Base-by-base conservation (phyloP, 306 rosid species). In the Quercus alba region DNA sequence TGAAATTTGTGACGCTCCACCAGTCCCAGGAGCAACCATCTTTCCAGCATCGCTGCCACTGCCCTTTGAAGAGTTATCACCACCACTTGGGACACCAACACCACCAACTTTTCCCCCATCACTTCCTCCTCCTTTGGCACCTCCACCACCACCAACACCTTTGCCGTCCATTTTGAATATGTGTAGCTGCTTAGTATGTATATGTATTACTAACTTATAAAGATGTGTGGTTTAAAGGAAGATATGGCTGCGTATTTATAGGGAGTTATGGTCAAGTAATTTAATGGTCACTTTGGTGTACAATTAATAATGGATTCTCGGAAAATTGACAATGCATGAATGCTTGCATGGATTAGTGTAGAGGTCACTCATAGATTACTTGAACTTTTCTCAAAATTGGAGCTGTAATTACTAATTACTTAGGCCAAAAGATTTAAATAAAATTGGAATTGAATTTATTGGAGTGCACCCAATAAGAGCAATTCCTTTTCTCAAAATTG, bases 1-100 rank as follows among this genome's bases (percentile, higher is more conserved):
- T 25, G 46, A 72, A 18, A 72, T 72, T 13, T 72, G 25, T 7
- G 75, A 19, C 1, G 20, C 58, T 14, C 75, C 75, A 21, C 62
- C 75, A 72, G 41, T 72, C 6, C 75, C 59, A 49, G 62, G 59
- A 25, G 62, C 62, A 23, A 72, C 75, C 44, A 72, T 72, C 75
- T 21, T 72, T 8, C 59, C 61, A n/a, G 21, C 0, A 14, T 3
- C 54, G 4, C 59, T 4, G 5, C 11, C 54, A 4, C 75, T 11
- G 12, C 59, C 73, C 20, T 69, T 69, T 0, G 51, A 30, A 0
- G 54, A 35, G 28, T 23, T 3, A 25, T 18, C 23, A 6, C 68
- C 68, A 57, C 63, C 28, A 8, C 63, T 20, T 2, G 8, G 20
- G 20, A 13, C n/a, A 15, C 20, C 35, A 1, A 57, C 56, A 12